Evolutionary conservation across 345 rosid genomes (phyloP), one percentile per base, ranked within the genome.

Genomic region (Bretschneidera sinensis): DNA sequence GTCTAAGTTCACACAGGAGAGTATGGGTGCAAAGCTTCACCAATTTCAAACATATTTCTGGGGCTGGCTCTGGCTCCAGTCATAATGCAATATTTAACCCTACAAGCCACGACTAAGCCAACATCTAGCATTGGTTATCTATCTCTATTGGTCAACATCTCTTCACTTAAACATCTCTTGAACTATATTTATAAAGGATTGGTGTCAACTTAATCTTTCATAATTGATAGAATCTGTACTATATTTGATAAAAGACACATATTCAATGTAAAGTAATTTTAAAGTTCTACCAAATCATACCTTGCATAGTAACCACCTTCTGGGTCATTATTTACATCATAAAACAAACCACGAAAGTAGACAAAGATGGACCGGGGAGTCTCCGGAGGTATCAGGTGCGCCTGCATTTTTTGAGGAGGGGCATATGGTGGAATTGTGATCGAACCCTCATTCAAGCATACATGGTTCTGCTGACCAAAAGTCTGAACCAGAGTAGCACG

Each of bases 291-390:
- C n/a, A 51, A 35, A 43, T 48, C 59, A 59, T 80, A 92, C 97
- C 98, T 89, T 60, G 97, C 98, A 63, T 87, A 92, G 62, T 89
- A 92, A 31, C 98, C 98, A 2, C 98, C 97, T 82, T 92, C 97
- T 2, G 98, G 98, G 31, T 92, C 98, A 50, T 89, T 92, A 64
- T 89, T 89, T 22, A 92, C 91, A 54, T 92, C 97, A 34, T 87
- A 92, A 66, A 92, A 89, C 84, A 92, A 73, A 21, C 98, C 97
- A 0, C 98, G 91, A 47, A 92, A 92, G 80, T 92, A 92, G 60
- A 87, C 97, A 69, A 89, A 92, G 73, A 92, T 92, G 69, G 98
- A 87, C 9, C 96, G 86, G 2, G 96, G 96, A 59, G 76, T 83
- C 34, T 84, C 88, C 1, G 62, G 81, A 31, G 94, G 87, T 67